Percentiles rank a stretch among this genome's conserved stretches.
These are phyloP conservation scores for Colletotrichum ledebouriae DNA, from an alignment of 2,329 filamentous ascomycete genomes.

Conservation along the genomic window DNA sequence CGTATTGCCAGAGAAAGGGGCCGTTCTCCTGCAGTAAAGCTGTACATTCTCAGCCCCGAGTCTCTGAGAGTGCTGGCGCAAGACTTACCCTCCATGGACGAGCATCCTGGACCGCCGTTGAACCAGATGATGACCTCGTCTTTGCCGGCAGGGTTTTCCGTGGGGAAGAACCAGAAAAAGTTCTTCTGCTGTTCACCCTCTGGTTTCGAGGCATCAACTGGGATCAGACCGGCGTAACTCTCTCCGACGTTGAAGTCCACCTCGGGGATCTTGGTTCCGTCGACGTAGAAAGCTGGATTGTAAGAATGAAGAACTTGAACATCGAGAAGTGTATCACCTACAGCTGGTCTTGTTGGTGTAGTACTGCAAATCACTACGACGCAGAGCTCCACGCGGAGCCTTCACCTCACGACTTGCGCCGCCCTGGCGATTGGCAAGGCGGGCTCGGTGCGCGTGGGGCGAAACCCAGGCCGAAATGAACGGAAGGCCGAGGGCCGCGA, in stretches of 20 bases:
- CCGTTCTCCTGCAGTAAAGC: slow-evolving; percentile 87
- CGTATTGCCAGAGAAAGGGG: slow-evolving; percentile 78
- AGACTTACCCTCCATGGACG: slow-evolving; percentile 87
- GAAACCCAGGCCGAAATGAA: slow-evolving; percentile 20
- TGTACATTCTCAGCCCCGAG: not conserved
- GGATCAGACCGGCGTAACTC: slow-evolving; percentile 72
- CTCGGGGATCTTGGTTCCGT: slow-evolving; percentile 75
- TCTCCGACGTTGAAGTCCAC: slow-evolving; percentile 77
- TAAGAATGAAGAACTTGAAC: not conserved
- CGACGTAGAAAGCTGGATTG: slow-evolving; percentile 69
- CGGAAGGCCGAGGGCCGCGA: slow-evolving; percentile 10
- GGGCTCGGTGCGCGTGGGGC: not conserved
- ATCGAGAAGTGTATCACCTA: not conserved
- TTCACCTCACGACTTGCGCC: not conserved
- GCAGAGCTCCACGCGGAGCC: not conserved
- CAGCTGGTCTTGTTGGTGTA: slow-evolving; percentile 33
- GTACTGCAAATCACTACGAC: slow-evolving; percentile 23
- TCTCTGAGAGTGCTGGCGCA: too few relatives aligned
- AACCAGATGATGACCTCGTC: slow-evolving; percentile 96
- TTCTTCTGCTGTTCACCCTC: slow-evolving; percentile 60
- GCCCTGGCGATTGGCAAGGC: slow-evolving; percentile 9
- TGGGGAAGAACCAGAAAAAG: slow-evolving; percentile 99
- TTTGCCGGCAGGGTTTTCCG: slow-evolving; percentile 91
- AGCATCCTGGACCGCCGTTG: slow-evolving; percentile 96
- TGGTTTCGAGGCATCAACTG: slow-evolving; percentile 63